These are phyloP conservation scores for Phytopythium helicoides DNA, from an alignment of 352 stramenopile species.

Conservation along the genomic window DNA sequence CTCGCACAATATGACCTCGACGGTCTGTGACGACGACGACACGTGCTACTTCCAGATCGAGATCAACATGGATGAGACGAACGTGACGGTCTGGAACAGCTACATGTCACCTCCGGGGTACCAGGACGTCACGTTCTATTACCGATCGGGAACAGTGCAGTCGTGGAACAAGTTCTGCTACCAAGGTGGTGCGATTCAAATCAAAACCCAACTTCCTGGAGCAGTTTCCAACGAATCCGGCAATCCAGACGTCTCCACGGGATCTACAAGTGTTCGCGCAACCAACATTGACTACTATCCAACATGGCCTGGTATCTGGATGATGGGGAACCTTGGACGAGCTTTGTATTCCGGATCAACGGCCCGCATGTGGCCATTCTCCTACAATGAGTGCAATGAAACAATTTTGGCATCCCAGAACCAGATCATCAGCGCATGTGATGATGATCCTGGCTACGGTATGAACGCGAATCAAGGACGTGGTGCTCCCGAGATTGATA, in stretches of 20 bases:
- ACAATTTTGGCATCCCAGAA: slow-evolving; percentile 25
- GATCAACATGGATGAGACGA: slow-evolving; percentile 26
- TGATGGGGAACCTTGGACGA: slow-evolving; percentile 91
- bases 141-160: slow-evolving; percentile 24
- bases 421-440: slow-evolving; percentile 87
- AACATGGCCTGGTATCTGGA: slow-evolving; percentile 91
- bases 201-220: slow-evolving; percentile 82
- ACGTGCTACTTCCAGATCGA: slow-evolving; percentile 33
- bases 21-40: slow-evolving; percentile 32
- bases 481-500: slow-evolving; percentile 92
- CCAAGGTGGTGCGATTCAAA: slow-evolving; percentile 69
- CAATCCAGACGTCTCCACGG: slow-evolving; percentile 29
- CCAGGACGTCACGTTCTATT: slow-evolving; percentile 31
- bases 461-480: too few species aligned
- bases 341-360: slow-evolving; percentile 87
- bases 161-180: slow-evolving; percentile 76
- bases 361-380: slow-evolving; percentile 92
- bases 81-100: slow-evolving; percentile 50
- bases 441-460: slow-evolving; percentile 82
- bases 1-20: slow-evolving; percentile 61
- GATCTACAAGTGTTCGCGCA: slow-evolving; percentile 16
- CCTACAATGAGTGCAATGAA: slow-evolving; percentile 86
- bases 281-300: slow-evolving; percentile 28
- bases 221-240: slow-evolving; percentile 32
- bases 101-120: slow-evolving; percentile 21